Conservation (phyloP, 192 early-diverging fungal species). For the Coemansia sp. region DNA sequence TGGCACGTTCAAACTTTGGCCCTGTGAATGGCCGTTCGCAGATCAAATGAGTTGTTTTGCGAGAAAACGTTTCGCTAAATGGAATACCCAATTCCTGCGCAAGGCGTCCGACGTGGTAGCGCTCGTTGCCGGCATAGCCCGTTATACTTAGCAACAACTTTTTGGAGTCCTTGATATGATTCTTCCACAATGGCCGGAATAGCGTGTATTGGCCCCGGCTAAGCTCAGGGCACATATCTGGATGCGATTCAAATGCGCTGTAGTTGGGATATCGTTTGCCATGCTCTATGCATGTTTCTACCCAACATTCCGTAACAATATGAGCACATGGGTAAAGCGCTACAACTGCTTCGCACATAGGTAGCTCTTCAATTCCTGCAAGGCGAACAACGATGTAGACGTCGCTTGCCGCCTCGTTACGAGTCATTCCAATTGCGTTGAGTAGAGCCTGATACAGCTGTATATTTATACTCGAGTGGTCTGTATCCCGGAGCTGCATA, state of each 20-base stretch:
- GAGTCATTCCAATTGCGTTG: background rate
- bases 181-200: constrained; percentile 32
- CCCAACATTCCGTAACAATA: constrained; percentile 61
- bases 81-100: constrained; percentile 39
- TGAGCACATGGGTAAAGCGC: constrained; percentile 7
- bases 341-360: constrained; percentile 12
- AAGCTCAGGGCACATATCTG: constrained; percentile 9
- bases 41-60: constrained; percentile 66
- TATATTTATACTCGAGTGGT: background rate
- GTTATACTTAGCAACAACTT: constrained; percentile 51
- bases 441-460: constrained; percentile 4
- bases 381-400: constrained; percentile 35
- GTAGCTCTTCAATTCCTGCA: constrained; percentile 11
- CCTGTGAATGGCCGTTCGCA: constrained; percentile 61
- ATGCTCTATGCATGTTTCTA: constrained; percentile 57
- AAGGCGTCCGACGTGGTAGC: constrained; percentile 56
- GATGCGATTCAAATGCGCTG: constrained; percentile 8
- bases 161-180: background rate
- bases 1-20: constrained; percentile 70
- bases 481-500: background rate
- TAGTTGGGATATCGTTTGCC: constrained; percentile 33
- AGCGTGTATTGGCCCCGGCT: constrained; percentile 36
- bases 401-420: background rate
- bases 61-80: constrained; percentile 57
- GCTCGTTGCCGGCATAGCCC: constrained; percentile 58